Conservation (phyloP, 2,329 filamentous ascomycete genomes). For the Cercospora citrullina region DNA sequence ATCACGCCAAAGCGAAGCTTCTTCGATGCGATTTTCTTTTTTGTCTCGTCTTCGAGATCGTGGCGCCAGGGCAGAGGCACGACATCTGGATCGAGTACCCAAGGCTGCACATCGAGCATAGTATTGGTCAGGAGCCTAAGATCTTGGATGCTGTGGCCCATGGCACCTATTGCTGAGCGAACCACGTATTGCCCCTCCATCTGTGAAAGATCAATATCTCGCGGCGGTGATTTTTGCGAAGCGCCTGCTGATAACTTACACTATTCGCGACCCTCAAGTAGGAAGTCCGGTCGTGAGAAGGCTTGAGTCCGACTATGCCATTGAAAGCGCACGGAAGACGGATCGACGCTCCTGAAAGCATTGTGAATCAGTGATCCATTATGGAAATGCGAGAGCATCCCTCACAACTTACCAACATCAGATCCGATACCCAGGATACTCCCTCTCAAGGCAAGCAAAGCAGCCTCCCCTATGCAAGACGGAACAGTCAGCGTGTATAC, state of each 20-base stretch:
- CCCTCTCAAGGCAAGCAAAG: background rate
- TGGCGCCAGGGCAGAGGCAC: conserved; percentile 5
- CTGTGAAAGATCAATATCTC: background rate
- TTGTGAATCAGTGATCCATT: background rate
- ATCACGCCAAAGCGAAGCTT: background rate
- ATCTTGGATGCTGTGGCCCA: background rate
- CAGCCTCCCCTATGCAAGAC: background rate
- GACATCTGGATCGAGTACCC: background rate
- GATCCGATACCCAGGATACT: background rate
- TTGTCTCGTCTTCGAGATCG: background rate
- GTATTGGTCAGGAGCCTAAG: background rate
- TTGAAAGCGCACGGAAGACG: background rate
- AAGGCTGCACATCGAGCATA: background rate
- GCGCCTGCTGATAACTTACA: background rate
- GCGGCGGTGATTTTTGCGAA: background rate
- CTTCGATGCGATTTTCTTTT: background rate
- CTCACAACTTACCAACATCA: background rate
- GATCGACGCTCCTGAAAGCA: background rate
- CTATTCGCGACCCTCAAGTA: background rate
- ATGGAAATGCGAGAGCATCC: background rate
- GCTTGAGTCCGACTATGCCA: background rate
- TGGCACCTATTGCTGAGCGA: background rate
- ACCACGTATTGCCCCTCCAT: background rate
- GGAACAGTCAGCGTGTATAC: background rate
- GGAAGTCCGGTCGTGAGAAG: background rate